Percentiles rank a stretch among this genome's conserved stretches.
Conservation (phyloP, 345 rosid genomes). For the Salix viminalis region DNA sequence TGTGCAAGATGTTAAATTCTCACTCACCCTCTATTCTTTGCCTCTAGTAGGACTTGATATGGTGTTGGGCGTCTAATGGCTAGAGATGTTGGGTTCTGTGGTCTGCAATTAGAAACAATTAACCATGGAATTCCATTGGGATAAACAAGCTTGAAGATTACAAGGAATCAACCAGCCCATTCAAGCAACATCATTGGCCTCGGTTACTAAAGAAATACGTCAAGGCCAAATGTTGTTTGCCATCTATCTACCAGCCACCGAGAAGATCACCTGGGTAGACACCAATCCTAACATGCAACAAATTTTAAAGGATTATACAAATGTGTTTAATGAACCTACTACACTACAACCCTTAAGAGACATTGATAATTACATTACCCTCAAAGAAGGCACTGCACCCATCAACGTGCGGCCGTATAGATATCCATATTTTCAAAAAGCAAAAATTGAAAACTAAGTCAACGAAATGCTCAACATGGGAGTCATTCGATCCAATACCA, state of each 20-base stretch:
- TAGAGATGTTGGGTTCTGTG: background rate
- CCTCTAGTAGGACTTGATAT: background rate
- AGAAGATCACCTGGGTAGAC: background rate
- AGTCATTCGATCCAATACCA: background rate
- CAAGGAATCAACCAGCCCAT: background rate
- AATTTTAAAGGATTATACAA: no score
- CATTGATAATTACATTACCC: background rate
- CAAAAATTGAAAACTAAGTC: background rate
- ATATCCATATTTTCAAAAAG: background rate
- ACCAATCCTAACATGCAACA: no score
- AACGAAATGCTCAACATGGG: background rate
- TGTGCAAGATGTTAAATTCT: background rate
- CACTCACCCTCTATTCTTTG: background rate
- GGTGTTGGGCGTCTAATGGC: background rate
- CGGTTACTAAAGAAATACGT: no score
- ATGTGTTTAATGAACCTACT: background rate
- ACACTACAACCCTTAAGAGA: background rate
- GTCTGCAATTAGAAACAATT: no score
- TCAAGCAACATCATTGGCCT: no score
- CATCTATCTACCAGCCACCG: background rate
- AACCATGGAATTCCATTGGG: background rate
- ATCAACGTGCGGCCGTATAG: background rate
- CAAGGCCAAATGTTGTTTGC: background rate
- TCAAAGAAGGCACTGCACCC: background rate
- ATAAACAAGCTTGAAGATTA: no score